Base-by-base conservation (phyloP, 176 grass and related monocot species). In the Aegilops bicornis region DNA sequence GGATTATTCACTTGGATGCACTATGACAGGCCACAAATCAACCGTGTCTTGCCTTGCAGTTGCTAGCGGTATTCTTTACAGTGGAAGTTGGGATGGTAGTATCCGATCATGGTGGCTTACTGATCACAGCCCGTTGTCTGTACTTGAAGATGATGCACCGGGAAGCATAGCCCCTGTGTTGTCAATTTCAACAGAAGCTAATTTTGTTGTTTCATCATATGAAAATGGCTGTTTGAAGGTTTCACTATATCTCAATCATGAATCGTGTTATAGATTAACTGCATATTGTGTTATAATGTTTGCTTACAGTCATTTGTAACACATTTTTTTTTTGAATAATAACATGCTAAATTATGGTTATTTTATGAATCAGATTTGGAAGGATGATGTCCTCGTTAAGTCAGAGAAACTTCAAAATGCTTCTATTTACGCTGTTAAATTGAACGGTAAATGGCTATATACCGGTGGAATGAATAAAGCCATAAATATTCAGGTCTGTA, bases 181-280 rank as follows among this genome's bases (percentile, higher is more conserved):
- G 63, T 96, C 88, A 85, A 91, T 98, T 90, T 93, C 91, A 79
- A 82, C 77, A 83, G 85, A 82, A 61, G 66, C 12, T 87, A 86
- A 88, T 85, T 91, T 94, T 43, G 84, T 93, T 82, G 81, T 87
- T 88, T 92, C 97, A 64, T 92, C 97, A 4, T 88, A 92, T 48
- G 94, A 98, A 83, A 98, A 92, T 88, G 97, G 97, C 36, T 92
- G 63, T 94, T 71, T 98, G 65, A 98, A 98, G 94, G 97, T 96
- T 86, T 63, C 64, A 62, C 70, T 32, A 86, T 77, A 58, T 37
- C 33, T 81, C 27, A 70, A 76, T 31, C 48, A 76, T 79, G 12
- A 78, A 62, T 62, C 22, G 50, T 11, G 7, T 54, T 76, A 87
- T 63, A 66, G 32, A 50, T 52, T 62, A 33, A 48, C 10, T 3